Percentiles rank a stretch among this genome's conserved stretches.
Conservation (phyloP, 202 grass and related monocot genomes). For the Elaeis oleifera region DNA sequence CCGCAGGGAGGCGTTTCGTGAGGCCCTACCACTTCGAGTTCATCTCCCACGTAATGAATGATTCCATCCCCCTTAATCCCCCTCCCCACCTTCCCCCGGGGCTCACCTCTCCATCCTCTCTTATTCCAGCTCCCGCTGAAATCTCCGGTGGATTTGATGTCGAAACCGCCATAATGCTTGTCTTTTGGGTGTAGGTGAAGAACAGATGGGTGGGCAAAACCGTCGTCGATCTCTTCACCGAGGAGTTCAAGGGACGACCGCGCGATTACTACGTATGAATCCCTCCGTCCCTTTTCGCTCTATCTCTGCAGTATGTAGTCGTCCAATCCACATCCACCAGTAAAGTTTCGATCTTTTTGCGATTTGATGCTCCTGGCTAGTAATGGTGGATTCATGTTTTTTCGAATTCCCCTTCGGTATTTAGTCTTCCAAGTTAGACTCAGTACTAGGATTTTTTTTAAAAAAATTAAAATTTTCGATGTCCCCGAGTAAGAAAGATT, state of each 20-base stretch:
- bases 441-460: too few species aligned
- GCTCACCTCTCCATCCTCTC: too few species aligned
- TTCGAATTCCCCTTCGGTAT: too few species aligned
- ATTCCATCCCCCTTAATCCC: too few species aligned
- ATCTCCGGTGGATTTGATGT: too few species aligned
- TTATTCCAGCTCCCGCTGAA: too few species aligned
- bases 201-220: slow-evolving; percentile 93
- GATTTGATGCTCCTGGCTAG: neutral
- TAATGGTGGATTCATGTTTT: too few species aligned
- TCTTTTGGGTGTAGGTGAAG: slow-evolving; percentile 50
- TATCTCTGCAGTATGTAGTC: slow-evolving; percentile 23
- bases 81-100: too few species aligned
- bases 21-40: slow-evolving; percentile 96
- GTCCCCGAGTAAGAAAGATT: too few species aligned
- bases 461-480: too few species aligned
- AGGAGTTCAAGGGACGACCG: slow-evolving; percentile 81
- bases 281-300: slow-evolving; percentile 1
- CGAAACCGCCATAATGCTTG: neutral
- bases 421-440: too few species aligned
- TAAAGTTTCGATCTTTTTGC: slow-evolving; percentile 4
- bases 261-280: slow-evolving; percentile 74
- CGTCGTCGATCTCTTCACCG: slow-evolving; percentile 89
- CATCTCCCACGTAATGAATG: slow-evolving; percentile 66
- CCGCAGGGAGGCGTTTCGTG: slow-evolving; percentile 79
- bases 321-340: neutral